Conservation (phyloP, 768 basidiomycete genomes). For the Mycena venus region DNA sequence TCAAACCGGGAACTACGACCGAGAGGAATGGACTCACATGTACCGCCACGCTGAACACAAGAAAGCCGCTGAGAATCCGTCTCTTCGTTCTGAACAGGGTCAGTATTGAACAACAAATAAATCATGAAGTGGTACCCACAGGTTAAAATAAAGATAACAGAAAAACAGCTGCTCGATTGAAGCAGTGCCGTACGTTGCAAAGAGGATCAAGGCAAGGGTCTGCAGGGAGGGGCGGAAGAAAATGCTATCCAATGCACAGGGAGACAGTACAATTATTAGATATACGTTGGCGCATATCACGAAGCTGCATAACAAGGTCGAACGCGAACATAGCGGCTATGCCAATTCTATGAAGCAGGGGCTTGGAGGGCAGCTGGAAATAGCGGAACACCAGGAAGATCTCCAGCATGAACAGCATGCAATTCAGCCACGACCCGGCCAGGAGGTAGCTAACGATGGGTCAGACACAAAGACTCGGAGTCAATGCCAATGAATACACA, state of each 20-base stretch:
- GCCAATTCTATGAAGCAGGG: not conserved
- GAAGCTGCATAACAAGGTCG: constrained; percentile 10
- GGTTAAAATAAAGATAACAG: constrained; percentile 4
- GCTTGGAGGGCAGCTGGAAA: not conserved
- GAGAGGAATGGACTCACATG: constrained; percentile 8
- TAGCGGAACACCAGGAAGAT: constrained; percentile 1
- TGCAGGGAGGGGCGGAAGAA: not conserved
- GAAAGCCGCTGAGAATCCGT: not conserved
- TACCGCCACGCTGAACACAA: not conserved
- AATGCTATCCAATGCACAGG: not conserved
- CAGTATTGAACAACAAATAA: not conserved
- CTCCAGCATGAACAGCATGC: constrained; percentile 19
- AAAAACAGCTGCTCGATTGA: constrained; percentile 24
- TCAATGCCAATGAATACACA: not conserved
- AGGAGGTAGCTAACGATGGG: not conserved
- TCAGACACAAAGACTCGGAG: not conserved
- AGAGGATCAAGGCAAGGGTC: not conserved
- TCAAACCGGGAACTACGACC: not conserved
- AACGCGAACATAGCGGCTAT: not conserved
- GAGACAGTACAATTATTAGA: not conserved
- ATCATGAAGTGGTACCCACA: not conserved
- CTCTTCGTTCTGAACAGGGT: constrained; percentile 1
- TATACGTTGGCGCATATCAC: constrained; percentile 4
- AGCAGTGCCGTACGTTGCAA: constrained; percentile 18
- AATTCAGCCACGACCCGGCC: constrained; percentile 15